Conservation (phyloP, 805 yeast genomes). For the Ogataea methylovora region DNA sequence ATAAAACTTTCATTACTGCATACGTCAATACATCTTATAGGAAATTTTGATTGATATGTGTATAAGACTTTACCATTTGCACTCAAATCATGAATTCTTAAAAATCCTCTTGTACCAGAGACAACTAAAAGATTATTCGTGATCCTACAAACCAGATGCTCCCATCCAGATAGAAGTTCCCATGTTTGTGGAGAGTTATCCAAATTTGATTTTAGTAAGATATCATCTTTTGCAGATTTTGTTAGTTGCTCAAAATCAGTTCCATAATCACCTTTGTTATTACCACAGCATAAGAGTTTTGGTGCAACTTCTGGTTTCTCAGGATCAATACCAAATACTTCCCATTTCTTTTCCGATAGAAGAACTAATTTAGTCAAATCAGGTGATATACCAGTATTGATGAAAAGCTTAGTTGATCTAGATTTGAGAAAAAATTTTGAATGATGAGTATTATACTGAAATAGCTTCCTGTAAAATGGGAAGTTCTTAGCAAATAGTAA, state of each 20-base stretch:
- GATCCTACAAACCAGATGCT: conserved; percentile 50
- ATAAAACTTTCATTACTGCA: conserved; percentile 56
- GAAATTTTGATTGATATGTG: conserved; percentile 62
- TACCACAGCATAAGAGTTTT: conserved; percentile 56
- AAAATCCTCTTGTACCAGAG: conserved; percentile 65
- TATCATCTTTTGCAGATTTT: conserved; percentile 11
- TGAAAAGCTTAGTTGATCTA: conserved; percentile 33
- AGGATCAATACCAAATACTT: conserved; percentile 50
- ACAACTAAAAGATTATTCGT: conserved; percentile 55
- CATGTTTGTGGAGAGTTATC: conserved; percentile 20
- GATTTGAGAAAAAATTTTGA: conserved; percentile 39
- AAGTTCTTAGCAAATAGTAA: conserved; percentile 68
- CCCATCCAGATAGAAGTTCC: conserved; percentile 43
- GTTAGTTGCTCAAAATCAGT: conserved; percentile 32
- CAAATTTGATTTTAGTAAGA: conserved; percentile 21
- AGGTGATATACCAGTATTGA: conserved; percentile 55
- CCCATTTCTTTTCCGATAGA: conserved; percentile 65
- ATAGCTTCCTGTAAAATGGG: conserved; percentile 67
- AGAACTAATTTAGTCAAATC: conserved; percentile 60
- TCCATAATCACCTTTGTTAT: conserved; percentile 63
- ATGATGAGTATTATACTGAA: conserved; percentile 43
- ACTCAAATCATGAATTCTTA: conserved; percentile 56
- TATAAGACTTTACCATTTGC: conserved; percentile 57
- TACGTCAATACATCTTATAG: conserved; percentile 71
- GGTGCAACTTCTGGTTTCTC: conserved; percentile 43